Percentiles rank a stretch among this genome's conserved stretches.
phyloP scores from a whole-genome alignment of 1,284 basidiomycete species.

The Trametes polyzona region DNA sequence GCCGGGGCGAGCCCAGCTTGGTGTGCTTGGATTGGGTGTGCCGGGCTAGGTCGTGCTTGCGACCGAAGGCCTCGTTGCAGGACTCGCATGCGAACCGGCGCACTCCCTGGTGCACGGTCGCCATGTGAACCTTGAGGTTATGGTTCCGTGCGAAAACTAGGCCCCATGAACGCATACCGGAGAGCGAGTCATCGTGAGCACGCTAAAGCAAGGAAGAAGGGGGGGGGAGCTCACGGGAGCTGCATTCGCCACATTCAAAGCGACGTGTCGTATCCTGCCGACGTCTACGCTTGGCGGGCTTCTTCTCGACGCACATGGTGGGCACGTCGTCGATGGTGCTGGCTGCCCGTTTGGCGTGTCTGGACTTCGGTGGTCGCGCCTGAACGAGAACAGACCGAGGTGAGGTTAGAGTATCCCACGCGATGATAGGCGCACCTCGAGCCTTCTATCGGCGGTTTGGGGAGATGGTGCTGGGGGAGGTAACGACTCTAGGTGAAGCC shows the following conservation, averaged over 20 bases:
- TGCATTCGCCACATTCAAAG: not conserved
- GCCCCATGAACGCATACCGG: not conserved
- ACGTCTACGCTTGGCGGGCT: not conserved
- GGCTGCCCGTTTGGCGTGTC: not conserved
- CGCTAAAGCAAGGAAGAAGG: not conserved
- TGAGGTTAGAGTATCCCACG: no score
- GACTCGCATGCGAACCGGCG: slow-evolving; percentile 8
- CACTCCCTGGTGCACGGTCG: slow-evolving; percentile 5
- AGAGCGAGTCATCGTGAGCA: no score
- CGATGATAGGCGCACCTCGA: no score
- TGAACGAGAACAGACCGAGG: no score
- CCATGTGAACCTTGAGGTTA: slow-evolving; percentile 17
- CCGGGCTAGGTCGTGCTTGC: slow-evolving; percentile 17
- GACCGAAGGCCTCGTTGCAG: slow-evolving; percentile 8
- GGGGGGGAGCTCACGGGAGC: not conserved
- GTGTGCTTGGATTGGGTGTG: slow-evolving; percentile 18
- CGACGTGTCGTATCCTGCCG: not conserved
- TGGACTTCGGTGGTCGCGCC: no score
- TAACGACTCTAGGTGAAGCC: no score
- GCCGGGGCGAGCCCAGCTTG: slow-evolving; percentile 15
- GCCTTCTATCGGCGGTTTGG: no score
- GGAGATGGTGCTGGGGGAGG: no score
- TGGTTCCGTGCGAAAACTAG: slow-evolving; percentile 11
- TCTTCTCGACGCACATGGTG: not conserved
- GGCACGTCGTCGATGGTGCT: not conserved